A percentile compares a stretch with the other conserved stretches of the same genome.
Conservation (phyloP, 2,329 filamentous ascomycete species). For the Graphilbum sp. region DNA sequence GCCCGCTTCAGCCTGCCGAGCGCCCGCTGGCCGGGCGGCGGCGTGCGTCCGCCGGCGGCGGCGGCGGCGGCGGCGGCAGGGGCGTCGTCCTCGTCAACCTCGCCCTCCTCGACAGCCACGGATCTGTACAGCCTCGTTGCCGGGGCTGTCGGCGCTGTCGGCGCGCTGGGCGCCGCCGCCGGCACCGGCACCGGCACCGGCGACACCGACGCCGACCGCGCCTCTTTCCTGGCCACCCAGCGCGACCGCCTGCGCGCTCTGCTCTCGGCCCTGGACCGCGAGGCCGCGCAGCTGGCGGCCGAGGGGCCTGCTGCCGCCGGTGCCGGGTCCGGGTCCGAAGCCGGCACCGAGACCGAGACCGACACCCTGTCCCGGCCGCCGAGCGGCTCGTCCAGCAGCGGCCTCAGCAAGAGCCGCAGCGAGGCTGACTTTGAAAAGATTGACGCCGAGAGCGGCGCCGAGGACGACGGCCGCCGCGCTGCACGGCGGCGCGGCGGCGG, state of each 20-base stretch:
- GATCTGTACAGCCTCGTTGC: conserved; percentile 71
- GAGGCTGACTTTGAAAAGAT: conserved; percentile 79
- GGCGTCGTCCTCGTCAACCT: too few species aligned
- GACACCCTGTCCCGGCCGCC: conserved; percentile 11
- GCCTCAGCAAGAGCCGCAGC: conserved; percentile 64
- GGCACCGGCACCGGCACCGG: conserved; percentile 54
- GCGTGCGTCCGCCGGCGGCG: background rate
- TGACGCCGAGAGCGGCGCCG: conserved; percentile 53
- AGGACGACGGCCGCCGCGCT: conserved; percentile 22
- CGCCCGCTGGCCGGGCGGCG: conserved; percentile 35
- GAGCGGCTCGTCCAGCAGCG: conserved; percentile 46
- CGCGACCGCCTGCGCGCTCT: conserved; percentile 61
- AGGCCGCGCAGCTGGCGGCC: conserved; percentile 44
- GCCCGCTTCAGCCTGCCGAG: conserved; percentile 73
- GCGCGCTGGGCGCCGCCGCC: conserved; percentile 23
- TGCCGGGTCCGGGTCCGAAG: too few species aligned
- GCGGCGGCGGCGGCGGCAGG: conserved; percentile 1
- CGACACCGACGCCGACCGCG: conserved; percentile 50
- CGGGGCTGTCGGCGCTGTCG: conserved; percentile 50
- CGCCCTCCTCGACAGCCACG: conserved; percentile 9
- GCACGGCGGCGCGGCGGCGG: conserved; percentile 11
- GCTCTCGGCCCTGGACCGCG: conserved; percentile 61
- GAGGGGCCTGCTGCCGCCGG: conserved; percentile 23
- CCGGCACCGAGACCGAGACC: too few species aligned
- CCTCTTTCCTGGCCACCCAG: conserved; percentile 62